Evolutionary conservation across 2,329 filamentous ascomycete genomes (phyloP), one percentile per base, ranked within the genome.

Genomic region (Penicillium vulpinum): DNA sequence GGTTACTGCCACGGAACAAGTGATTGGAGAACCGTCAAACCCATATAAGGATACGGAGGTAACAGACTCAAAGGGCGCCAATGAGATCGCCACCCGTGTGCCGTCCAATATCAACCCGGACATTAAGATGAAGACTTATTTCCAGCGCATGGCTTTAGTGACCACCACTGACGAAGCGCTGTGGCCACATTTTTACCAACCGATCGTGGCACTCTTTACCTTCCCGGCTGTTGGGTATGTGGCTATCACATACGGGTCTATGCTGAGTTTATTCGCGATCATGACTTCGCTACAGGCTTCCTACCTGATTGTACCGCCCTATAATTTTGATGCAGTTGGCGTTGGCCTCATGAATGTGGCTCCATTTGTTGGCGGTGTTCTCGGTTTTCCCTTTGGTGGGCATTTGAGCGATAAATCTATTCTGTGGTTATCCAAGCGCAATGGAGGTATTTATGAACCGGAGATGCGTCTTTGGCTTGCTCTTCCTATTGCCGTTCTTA

Each of bases 141-240:
- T 65, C 50, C 68, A 81, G 61, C 71, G 75, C n/a, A 68, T 82
- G 50, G 67, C 73, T 1, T 59, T 80, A 9, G 60, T 71, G 4
- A 76, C 63, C 0, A 5, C 43, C 9, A 59, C 59, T 6, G 15
- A 57, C 0, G 62, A 62, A 33, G 47, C 58, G 1, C 29, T 63
- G 3, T 59, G 55, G 56, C 62, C 59, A 2, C 71, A 73, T 47
- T 62, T 69, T 22, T 68, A 61, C 26, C 67, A 65, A 5, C 71
- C 71, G 0, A 61, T 73, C 13, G 35, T 68, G 5, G 60, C 70
- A 8, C 55, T 77, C 2, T 66, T 68, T 36, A 56, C 63, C 0
- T 73, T 78, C 18, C 92, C 92, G 2, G 75, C 75, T 2, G 73
- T 79, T 7, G 49, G 73, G 18, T 78, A 75, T 39, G 74, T 69